Percentiles rank a stretch among this genome's conserved stretches.
phyloP scores from a whole-genome alignment of 148 eudicot species.

The Heliamphora exappendiculata region DNA sequence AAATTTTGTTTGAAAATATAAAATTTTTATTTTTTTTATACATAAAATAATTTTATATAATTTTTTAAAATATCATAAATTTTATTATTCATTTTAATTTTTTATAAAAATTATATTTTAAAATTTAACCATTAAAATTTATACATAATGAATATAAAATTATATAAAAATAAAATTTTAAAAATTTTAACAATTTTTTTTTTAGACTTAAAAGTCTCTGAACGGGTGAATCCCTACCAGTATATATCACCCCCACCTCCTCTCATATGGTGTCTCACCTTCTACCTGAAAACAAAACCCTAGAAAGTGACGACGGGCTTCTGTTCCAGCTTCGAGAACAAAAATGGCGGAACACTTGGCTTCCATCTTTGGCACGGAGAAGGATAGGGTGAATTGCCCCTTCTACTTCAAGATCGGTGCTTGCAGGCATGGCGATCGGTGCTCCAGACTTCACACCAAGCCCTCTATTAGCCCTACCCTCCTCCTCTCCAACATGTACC shows the following conservation, averaged over 20 bases:
- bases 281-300: neutral
- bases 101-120: too few species aligned
- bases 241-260: neutral
- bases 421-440: conserved; percentile 22
- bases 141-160: too few species aligned
- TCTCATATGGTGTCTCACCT: neutral
- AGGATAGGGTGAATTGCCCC: conserved; percentile 27
- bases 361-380: conserved; percentile 25
- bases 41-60: too few species aligned
- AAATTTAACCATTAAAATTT: too few species aligned
- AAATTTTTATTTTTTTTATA: too few species aligned
- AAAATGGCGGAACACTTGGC: conserved; percentile 27
- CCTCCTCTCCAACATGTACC: conserved; percentile 8
- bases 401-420: conserved; percentile 31
- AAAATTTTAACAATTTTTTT: too few species aligned
- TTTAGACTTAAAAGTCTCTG: too few species aligned
- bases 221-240: too few species aligned
- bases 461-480: conserved; percentile 3
- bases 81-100: too few species aligned
- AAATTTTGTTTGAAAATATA: too few species aligned
- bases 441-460: conserved; percentile 22
- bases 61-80: too few species aligned
- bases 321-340: neutral
- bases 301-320: neutral
- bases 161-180: too few species aligned